Percentiles rank a stretch among this genome's conserved stretches.
phyloP scores from a whole-genome alignment of 2,329 filamentous ascomycete species.

The Parastagonospora avenae region DNA sequence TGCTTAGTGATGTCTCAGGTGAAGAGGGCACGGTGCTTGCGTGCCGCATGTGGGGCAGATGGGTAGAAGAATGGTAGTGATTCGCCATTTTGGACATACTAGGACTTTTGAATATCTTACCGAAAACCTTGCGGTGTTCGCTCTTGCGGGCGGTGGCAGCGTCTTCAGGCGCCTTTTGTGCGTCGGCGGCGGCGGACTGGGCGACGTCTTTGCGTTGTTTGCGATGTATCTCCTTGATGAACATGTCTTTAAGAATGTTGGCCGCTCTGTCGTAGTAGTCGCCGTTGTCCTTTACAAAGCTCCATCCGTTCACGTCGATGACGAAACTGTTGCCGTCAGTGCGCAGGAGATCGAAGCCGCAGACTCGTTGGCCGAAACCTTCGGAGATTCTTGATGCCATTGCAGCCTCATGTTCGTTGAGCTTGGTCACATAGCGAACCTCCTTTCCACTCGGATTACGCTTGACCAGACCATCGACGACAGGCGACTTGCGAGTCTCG shows the following conservation, averaged over 20 bases:
- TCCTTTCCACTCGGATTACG: slow-evolving; percentile 98
- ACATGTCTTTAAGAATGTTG: slow-evolving; percentile 84
- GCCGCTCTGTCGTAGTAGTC: slow-evolving; percentile 96
- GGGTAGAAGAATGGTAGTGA: slow-evolving; percentile 44
- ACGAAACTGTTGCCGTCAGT: slow-evolving; percentile 91
- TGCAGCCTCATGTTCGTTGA: slow-evolving; percentile 78
- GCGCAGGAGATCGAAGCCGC: slow-evolving; percentile 91
- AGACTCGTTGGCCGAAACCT: slow-evolving; percentile 92
- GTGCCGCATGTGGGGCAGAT: slow-evolving; percentile 43
- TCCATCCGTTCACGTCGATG: slow-evolving; percentile 99
- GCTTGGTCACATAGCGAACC: slow-evolving; percentile 87
- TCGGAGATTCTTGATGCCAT: slow-evolving; percentile 90
- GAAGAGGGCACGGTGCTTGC: slow-evolving; percentile 48
- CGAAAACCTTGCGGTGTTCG: slow-evolving; percentile 54
- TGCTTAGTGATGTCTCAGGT: slow-evolving; percentile 51
- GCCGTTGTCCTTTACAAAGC: slow-evolving; percentile 98
- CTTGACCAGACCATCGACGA: slow-evolving; percentile 93
- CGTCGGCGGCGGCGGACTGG: slow-evolving; percentile 43
- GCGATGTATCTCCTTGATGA: slow-evolving; percentile 76
- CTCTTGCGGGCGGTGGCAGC: slow-evolving; percentile 37
- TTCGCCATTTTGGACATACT: slow-evolving; percentile 65
- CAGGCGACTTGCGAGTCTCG: slow-evolving; percentile 94
- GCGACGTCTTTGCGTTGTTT: slow-evolving; percentile 55
- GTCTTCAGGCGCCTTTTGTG: slow-evolving; percentile 25
- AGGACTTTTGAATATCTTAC: slow-evolving; percentile 67